Percentiles rank a stretch among this genome's conserved stretches.
Conservation (phyloP, 345 rosid species). For the Bretschneidera sinensis region DNA sequence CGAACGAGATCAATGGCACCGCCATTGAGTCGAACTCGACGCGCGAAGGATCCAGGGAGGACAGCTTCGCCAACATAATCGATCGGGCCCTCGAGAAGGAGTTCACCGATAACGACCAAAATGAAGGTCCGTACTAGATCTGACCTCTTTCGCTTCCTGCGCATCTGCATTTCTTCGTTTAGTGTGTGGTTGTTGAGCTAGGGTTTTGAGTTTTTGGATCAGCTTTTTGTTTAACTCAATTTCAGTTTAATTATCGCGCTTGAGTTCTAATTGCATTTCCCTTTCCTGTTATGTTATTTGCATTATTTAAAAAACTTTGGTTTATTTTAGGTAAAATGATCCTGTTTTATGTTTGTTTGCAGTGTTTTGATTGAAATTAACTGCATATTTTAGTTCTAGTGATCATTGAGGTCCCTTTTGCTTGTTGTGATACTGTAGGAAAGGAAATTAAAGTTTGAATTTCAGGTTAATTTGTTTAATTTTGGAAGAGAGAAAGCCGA, state of each 20-base stretch:
- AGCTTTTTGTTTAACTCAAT: conserved; percentile 5
- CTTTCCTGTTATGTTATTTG: background rate
- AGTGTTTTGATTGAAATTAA: no score
- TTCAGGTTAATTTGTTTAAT: no score
- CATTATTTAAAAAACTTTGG: no score
- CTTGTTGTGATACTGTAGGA: background rate
- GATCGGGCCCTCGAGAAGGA: conserved; percentile 89
- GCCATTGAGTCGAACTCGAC: conserved; percentile 36
- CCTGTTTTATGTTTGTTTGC: no score
- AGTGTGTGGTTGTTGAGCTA: conserved; percentile 15
- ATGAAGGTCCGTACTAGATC: conserved; percentile 60
- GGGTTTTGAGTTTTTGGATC: conserved; percentile 30
- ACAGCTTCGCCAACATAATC: conserved; percentile 77
- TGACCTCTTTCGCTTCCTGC: conserved; percentile 18
- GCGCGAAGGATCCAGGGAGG: conserved; percentile 48
- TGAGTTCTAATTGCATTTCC: background rate
- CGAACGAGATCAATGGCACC: conserved; percentile 37
- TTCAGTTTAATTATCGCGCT: background rate
- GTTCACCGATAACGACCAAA: conserved; percentile 81
- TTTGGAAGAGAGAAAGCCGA: background rate
- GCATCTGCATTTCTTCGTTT: conserved; percentile 3
- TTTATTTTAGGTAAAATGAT: no score
- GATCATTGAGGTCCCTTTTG: background rate
- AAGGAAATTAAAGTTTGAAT: no score
- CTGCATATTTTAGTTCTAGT: background rate